phyloP scores from a whole-genome alignment of 257 asterid species.

The Rauvolfia tetraphylla region DNA sequence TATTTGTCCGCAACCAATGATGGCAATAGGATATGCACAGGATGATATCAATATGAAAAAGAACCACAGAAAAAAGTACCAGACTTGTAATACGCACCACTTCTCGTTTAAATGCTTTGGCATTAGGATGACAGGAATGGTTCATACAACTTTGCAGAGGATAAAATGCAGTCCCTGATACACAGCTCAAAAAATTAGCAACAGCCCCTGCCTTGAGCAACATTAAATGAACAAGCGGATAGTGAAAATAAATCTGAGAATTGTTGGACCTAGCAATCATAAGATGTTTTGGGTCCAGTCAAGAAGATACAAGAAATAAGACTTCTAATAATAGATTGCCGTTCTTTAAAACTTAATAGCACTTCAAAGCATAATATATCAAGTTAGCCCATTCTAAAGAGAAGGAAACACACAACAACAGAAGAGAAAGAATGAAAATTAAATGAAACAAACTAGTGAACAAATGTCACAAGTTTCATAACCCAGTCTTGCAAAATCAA shows the following conservation, averaged over 20 bases:
- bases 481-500: background rate
- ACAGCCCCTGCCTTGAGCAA: background rate
- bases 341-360: background rate
- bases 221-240: background rate
- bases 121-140: constrained; percentile 88
- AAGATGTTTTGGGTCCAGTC: background rate
- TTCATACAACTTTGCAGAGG: constrained; percentile 94
- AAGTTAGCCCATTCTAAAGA: background rate
- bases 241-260: background rate
- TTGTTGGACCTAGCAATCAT: background rate
- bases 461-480: background rate
- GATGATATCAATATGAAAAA: background rate
- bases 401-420: background rate
- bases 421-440: background rate
- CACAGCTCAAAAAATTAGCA: constrained; percentile 20
- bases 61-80: background rate
- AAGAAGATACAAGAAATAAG: background rate
- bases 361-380: background rate
- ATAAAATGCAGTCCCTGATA: constrained; percentile 81
- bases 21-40: background rate
- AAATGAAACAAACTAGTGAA: background rate
- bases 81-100: constrained; percentile 44
- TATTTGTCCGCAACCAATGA: background rate
- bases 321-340: background rate
- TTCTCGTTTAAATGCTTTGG: constrained; percentile 84